Evolutionary conservation across 2,329 filamentous ascomycete species (phyloP), one percentile per base, ranked within the genome.

Genomic region (Pleurostoma richardsiae): DNA sequence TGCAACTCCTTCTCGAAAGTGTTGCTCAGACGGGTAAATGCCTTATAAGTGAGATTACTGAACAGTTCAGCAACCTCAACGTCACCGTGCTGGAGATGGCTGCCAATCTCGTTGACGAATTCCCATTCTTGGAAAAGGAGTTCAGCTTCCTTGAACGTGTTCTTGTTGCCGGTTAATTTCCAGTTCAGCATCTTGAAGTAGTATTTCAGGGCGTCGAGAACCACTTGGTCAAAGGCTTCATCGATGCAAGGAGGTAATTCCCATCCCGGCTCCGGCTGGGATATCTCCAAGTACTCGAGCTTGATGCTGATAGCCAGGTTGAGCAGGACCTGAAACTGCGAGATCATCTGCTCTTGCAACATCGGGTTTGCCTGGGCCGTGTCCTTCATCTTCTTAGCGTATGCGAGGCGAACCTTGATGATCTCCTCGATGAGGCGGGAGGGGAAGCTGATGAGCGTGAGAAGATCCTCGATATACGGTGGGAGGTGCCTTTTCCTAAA

Each of bases 161-260:
- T 99, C 66, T 96, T 97, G 73, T 97, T 97, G 47, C 90, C 89
- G 57, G 88, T 91, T 45, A 99, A 74, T 66, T 97, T 97, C 90
- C 91, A 97, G 62, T 97, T 96, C 40, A 99, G 75, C 80, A 99
- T 91, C 65, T 92, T 94, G 77, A 99, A 99, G 68, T 99, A 99
- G 66, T 96, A 97, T 64, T 92, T 95, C 56, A 99, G 74, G 1
- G 92, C 91, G 59, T 96, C 92, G 40, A 99, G 70, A 7, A 97
- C 89, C 19, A 95, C 89, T 31, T 85, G 80, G 62, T 97, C 94
- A 59, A 97, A 99, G 39, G 90, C 90, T 62, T 99, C 94, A 61
- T 97, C 94, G 53, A 99, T 95, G 67, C 91, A 96, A 6, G 91
- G 90, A 3, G 94, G 94, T 46, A 97, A 70, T 57, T 97, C 90